Evolutionary conservation across 2,329 filamentous ascomycete genomes (phyloP).

Genomic region (Cercospora sp.): DNA sequence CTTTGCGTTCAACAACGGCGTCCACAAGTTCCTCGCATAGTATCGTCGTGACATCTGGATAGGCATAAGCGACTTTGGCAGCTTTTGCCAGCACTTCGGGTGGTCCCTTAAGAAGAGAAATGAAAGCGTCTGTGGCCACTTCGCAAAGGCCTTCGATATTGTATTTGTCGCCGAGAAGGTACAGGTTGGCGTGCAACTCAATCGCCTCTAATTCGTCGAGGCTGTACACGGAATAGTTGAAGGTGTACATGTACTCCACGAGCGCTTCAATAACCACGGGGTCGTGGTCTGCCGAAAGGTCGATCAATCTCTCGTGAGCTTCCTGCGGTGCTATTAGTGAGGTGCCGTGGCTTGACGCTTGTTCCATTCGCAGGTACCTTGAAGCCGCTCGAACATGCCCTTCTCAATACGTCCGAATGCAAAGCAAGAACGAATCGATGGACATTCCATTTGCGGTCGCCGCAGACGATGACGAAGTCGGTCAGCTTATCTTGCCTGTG

Average conservation of each 20-base stretch:
- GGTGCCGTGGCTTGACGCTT: background rate
- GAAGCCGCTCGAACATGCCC: background rate
- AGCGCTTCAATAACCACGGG: background rate
- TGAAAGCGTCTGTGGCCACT: background rate
- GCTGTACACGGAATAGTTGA: background rate
- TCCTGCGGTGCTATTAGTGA: background rate
- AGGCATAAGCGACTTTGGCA: no score
- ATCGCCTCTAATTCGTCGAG: background rate
- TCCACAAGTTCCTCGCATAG: no score
- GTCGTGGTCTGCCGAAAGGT: background rate
- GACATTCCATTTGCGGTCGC: background rate
- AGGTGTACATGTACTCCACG: background rate
- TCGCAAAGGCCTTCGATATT: background rate
- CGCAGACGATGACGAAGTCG: background rate
- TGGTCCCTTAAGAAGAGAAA: no score
- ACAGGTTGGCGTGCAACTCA: background rate
- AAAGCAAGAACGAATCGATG: background rate
- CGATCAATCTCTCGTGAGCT: background rate
- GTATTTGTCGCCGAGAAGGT: constrained; percentile 1
- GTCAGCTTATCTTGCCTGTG: background rate
- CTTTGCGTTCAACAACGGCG: no score
- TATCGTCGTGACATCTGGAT: no score
- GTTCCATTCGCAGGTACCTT: background rate
- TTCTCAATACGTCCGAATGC: background rate
- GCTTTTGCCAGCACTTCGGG: no score